phyloP scores from a whole-genome alignment of 192 early-diverging fungal genomes.

The Paraglomus occultum region DNA sequence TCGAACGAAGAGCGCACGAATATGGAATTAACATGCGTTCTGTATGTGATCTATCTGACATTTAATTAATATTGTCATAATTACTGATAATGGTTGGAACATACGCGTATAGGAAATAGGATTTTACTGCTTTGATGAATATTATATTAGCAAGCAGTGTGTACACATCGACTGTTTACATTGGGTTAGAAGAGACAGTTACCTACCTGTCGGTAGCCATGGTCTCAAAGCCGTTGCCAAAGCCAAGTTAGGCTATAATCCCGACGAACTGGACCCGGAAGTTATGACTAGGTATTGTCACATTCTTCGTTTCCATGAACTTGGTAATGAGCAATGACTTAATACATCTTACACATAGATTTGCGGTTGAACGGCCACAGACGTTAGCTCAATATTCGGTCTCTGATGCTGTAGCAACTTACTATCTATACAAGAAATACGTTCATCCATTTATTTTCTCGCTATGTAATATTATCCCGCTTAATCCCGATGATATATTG shows the following conservation, averaged over 20 bases:
- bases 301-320: neutral
- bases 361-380: constrained; percentile 89
- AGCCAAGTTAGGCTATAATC: constrained; percentile 95
- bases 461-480: constrained; percentile 98
- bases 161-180: constrained; percentile 96
- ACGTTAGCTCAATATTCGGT: constrained; percentile 96
- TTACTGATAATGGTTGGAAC: neutral
- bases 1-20: constrained; percentile 76
- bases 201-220: constrained; percentile 95
- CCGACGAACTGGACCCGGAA: constrained; percentile 97
- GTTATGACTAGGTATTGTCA: constrained; percentile 84
- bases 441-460: constrained; percentile 99
- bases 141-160: constrained; percentile 84
- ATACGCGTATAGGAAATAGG: constrained; percentile 71
- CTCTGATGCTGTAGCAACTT: constrained; percentile 99
- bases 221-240: constrained; percentile 97
- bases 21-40: constrained; percentile 85
- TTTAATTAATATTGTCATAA: neutral
- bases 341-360: constrained; percentile 45
- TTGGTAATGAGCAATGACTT: constrained; percentile 6
- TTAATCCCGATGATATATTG: constrained; percentile 95
- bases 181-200: constrained; percentile 99
- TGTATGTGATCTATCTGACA: constrained; percentile 39
- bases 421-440: constrained; percentile 99
- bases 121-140: constrained; percentile 67